phyloP scores from a whole-genome alignment of 73 alveolate genomes.

The Stentor coeruleus region DNA sequence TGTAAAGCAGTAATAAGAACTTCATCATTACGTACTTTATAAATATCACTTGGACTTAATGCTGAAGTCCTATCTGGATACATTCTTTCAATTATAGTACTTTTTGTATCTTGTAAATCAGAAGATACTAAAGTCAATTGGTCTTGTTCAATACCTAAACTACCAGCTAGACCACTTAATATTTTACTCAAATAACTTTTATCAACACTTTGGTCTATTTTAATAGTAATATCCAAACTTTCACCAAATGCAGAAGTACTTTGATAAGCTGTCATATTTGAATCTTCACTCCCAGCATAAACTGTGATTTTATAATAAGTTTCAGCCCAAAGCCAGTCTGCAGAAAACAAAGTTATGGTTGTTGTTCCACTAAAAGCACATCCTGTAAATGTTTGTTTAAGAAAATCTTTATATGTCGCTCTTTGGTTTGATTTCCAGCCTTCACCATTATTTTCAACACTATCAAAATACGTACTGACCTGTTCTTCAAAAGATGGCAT shows the following conservation, averaged over 20 bases:
- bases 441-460: neutral
- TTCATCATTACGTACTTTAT: neutral
- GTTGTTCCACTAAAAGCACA: neutral
- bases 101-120: neutral
- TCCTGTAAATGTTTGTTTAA: neutral
- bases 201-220: neutral
- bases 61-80: neutral
- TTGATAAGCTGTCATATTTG: neutral
- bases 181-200: neutral
- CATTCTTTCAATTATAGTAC: too few relatives aligned
- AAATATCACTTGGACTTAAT: neutral
- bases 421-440: neutral
- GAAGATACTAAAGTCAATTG: neutral
- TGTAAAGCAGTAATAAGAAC: neutral
- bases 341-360: neutral
- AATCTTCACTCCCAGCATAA: slow-evolving; percentile 10
- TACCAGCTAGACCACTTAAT: neutral
- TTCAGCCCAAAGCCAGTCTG: slow-evolving; percentile 4
- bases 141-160: neutral
- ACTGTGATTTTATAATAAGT: neutral
- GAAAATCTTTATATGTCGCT: neutral
- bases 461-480: neutral
- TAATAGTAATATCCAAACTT: neutral
- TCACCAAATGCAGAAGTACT: neutral
- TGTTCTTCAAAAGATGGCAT: neutral